phyloP scores from a whole-genome alignment of 208 protist species.

The Leptomonas seymouri region DNA sequence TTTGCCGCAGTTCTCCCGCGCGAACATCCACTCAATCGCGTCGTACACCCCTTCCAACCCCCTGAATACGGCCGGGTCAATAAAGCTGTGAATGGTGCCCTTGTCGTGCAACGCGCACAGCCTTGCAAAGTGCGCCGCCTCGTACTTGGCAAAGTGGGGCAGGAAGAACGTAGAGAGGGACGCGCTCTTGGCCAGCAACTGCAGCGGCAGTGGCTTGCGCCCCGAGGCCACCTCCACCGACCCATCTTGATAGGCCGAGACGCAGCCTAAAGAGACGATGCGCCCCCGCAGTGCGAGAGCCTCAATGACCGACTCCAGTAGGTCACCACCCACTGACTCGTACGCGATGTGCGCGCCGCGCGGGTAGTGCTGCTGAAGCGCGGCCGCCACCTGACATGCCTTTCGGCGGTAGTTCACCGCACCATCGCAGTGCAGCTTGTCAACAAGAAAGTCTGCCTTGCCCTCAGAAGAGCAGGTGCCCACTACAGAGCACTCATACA shows the following conservation, averaged over 20 bases:
- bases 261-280: conserved; percentile 83
- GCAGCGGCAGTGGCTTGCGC: conserved; percentile 57
- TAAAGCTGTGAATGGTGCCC: conserved; percentile 52
- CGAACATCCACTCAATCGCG: conserved; percentile 81
- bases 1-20: conserved; percentile 78
- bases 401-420: conserved; percentile 70
- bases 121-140: conserved; percentile 51
- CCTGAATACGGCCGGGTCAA: conserved; percentile 62
- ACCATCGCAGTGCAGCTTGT: conserved; percentile 71
- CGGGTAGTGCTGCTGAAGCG: conserved; percentile 39
- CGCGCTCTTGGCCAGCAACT: conserved; percentile 81
- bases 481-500: conserved; percentile 84
- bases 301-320: conserved; percentile 69
- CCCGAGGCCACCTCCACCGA: conserved; percentile 14
- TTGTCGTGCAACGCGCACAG: conserved; percentile 58
- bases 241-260: conserved; percentile 68
- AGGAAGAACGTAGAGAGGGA: conserved; percentile 86
- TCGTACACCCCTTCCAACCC: conserved; percentile 73
- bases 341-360: conserved; percentile 89
- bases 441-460: conserved; percentile 76
- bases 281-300: conserved; percentile 67
- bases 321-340: conserved; percentile 90
- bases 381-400: conserved; percentile 14
- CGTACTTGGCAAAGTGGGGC: conserved; percentile 83
- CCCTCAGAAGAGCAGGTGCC: conserved; percentile 83